Base-by-base conservation (phyloP, 257 asterid species). In the Solanum paucissectum region DNA sequence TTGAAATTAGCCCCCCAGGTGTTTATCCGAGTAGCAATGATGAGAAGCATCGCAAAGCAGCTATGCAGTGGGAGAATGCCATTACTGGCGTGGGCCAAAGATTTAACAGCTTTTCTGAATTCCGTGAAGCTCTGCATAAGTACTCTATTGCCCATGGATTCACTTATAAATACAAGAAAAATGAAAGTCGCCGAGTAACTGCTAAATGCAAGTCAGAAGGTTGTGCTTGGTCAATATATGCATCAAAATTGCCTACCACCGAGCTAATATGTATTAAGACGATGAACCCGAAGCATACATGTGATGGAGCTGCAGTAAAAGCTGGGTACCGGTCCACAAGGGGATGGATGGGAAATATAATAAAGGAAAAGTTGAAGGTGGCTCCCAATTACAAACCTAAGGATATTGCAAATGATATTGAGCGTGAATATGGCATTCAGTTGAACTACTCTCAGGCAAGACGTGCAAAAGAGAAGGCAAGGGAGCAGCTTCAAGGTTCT, bases 31-130 rank as follows among this genome's bases (percentile, higher is more conserved):
- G 88, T 82, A 88, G 44, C 83, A 93, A 86, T 73, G 95, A 92
- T 40, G 98, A 95, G 76, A 94, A 91, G 96, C 98, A 96, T 79
- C 92, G 96, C 82, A 92, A 93, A 92, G 99, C 98, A 52, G 96
- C 98, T 32, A 93, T 93, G 69, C 98, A 95, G 92, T 97, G 99
- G 99, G 96, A 95, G 93, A 94, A 96, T 87, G 92, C 92, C 87
- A 97, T 97, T 85, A 97, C 99, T n/a, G 99, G 99, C n/a, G 98
- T 97, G 85, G 98, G 95, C 93, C 99, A 97, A 90, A 93, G 99
- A 88, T 97, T 97, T 90, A 95, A 93, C 89, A 95, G 98, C 79
- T 97, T 95, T 88, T 94, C 98, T 1, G 99, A 97, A 88, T 97
- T 97, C 81, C 99, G 98, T n/a, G 99, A 97, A 87, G 98, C 99